Conservation (phyloP, 2,329 filamentous ascomycete species). For the Fusarium sp. region DNA sequence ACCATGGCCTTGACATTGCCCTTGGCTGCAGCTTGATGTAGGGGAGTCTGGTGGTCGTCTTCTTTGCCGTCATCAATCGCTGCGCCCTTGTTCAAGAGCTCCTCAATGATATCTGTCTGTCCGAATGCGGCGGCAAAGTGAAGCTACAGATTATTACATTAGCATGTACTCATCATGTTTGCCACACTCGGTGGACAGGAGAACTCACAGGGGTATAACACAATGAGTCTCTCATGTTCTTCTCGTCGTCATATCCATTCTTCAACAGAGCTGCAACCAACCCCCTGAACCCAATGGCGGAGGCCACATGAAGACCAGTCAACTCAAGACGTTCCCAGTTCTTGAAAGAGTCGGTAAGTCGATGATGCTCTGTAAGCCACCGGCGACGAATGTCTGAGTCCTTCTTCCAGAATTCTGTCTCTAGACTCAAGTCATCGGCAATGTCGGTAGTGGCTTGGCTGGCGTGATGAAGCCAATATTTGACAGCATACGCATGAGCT, state of each 20-base stretch:
- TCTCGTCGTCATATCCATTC: slow-evolving; percentile 52
- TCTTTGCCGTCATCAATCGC: slow-evolving; percentile 47
- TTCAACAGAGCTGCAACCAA: slow-evolving; percentile 53
- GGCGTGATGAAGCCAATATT: slow-evolving; percentile 56
- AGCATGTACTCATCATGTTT: slow-evolving; percentile 41
- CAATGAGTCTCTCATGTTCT: slow-evolving; percentile 46
- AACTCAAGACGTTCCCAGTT: slow-evolving; percentile 46
- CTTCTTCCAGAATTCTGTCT: slow-evolving; percentile 54
- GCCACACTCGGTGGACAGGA: no score
- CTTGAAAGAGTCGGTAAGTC: slow-evolving; percentile 47
- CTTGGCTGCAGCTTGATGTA: slow-evolving; percentile 54
- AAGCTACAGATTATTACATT: slow-evolving; percentile 3
- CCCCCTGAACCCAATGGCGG: slow-evolving; percentile 53
- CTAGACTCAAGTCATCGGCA: slow-evolving; percentile 54
- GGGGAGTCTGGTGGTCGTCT: slow-evolving; percentile 48
- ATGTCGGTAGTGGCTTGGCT: slow-evolving; percentile 56
- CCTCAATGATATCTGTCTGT: slow-evolving; percentile 19
- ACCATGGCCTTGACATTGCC: slow-evolving; percentile 56
- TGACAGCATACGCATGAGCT: slow-evolving; percentile 53
- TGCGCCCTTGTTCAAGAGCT: slow-evolving; percentile 24
- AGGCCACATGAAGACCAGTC: slow-evolving; percentile 53
- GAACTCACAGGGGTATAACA: slow-evolving; percentile 50
- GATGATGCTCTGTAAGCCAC: slow-evolving; percentile 53
- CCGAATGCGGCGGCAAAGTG: slow-evolving; percentile 29
- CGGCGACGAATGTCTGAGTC: slow-evolving; percentile 51